Conservation (phyloP, 148 eudicot species). For the Rhododendron mucronatum region DNA sequence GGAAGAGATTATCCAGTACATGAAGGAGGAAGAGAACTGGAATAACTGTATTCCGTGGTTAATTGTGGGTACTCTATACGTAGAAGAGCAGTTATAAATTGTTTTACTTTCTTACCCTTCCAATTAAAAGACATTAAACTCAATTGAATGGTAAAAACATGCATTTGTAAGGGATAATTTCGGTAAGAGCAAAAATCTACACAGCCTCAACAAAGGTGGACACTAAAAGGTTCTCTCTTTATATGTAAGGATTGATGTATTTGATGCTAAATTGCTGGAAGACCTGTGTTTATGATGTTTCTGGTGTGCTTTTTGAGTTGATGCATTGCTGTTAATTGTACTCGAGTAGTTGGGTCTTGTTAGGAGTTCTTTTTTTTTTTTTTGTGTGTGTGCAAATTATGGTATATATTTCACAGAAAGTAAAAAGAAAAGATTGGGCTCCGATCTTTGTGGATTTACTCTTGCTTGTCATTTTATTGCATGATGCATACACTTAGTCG, state of each 20-base stretch:
- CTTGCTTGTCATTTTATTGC: background rate
- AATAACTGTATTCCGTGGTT: background rate
- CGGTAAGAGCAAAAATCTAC: background rate
- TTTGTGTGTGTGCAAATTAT: background rate
- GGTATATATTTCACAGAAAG: background rate
- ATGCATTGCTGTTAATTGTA: background rate
- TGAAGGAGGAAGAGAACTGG: background rate
- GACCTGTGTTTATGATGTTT: background rate
- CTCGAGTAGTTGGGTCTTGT: background rate
- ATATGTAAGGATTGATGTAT: background rate
- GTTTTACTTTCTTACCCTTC: background rate
- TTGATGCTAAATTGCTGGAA: background rate
- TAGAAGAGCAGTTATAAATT: background rate
- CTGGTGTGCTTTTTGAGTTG: background rate
- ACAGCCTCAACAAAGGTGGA: background rate
- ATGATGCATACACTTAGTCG: background rate
- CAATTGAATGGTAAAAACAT: background rate
- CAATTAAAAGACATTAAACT: background rate
- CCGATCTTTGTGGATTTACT: slow-evolving; percentile 7
- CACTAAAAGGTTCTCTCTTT: background rate
- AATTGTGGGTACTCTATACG: background rate
- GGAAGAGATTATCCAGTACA: background rate
- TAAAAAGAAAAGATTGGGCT: background rate
- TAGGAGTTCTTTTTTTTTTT: background rate
- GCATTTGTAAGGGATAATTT: background rate